A percentile compares a stretch with the other conserved stretches of the same genome.
These are phyloP conservation scores for Nicotiana paniculata DNA, from an alignment of 257 asterid genomes.

Conservation along the genomic window DNA sequence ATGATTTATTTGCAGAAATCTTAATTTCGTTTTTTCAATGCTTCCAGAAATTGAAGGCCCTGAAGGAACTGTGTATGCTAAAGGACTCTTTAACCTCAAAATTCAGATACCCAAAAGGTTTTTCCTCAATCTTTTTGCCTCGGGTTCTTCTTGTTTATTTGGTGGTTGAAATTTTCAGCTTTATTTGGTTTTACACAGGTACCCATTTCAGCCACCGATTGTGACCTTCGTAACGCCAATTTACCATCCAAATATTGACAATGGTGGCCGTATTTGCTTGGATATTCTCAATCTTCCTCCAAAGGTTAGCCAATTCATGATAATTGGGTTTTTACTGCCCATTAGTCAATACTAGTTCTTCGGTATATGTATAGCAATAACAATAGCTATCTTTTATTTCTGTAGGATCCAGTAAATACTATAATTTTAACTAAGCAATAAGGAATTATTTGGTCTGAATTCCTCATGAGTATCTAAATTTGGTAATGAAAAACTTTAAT, in stretches of 20 bases:
- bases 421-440: not conserved
- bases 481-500: not conserved
- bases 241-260: conserved; percentile 82
- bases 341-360: not conserved
- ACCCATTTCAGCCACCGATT: conserved; percentile 85
- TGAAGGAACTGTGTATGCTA: conserved; percentile 60
- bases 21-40: not conserved
- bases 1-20: not conserved
- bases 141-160: not conserved
- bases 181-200: conserved; percentile 29
- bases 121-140: not conserved
- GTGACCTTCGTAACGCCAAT: conserved; percentile 74
- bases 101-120: conserved; percentile 79
- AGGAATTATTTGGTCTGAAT: not conserved
- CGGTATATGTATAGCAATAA: no score
- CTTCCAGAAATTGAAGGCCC: conserved; percentile 69
- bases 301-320: conserved; percentile 36
- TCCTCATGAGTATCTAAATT: not conserved
- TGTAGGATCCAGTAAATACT: not conserved
- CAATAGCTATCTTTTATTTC: not conserved
- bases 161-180: not conserved
- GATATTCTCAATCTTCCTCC: conserved; percentile 95
- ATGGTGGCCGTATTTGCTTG: conserved; percentile 91
- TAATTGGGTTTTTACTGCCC: not conserved
- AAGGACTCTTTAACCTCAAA: conserved; percentile 57